These are phyloP conservation scores for Cardamine resedifolia DNA, from an alignment of 345 rosid genomes.

Conservation along the genomic window DNA sequence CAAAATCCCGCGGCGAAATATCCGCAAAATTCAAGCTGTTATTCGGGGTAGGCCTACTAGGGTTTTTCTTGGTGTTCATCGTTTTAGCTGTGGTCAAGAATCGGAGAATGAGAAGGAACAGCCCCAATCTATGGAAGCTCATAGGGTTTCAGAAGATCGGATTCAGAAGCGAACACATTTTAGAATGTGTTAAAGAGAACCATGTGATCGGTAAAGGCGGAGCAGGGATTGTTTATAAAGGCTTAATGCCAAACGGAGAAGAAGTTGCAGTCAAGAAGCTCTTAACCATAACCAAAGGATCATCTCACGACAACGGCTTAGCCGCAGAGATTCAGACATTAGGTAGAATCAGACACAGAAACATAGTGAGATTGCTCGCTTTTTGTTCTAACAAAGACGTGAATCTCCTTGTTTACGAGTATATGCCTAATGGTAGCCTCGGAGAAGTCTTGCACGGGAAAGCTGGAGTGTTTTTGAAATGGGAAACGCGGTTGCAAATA, in stretches of 20 bases:
- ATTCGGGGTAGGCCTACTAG: conserved; percentile 67
- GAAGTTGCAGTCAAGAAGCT: conserved; percentile 89
- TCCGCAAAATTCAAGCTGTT: conserved; percentile 67
- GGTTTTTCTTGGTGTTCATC: conserved; percentile 68
- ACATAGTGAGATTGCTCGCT: conserved; percentile 83
- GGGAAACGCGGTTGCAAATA: conserved; percentile 78
- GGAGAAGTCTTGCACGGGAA: conserved; percentile 90
- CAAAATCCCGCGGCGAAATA: conserved; percentile 29
- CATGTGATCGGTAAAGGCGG: conserved; percentile 90
- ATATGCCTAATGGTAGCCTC: conserved; percentile 91
- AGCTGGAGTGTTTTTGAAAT: conserved; percentile 62
- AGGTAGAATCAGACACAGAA: conserved; percentile 85
- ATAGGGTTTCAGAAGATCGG: conserved; percentile 81
- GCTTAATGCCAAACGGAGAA: conserved; percentile 80
- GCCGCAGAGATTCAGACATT: conserved; percentile 85
- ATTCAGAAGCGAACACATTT: conserved; percentile 63
- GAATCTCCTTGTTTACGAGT: conserved; percentile 86
- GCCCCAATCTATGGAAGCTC: conserved; percentile 69
- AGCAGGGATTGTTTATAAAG: conserved; percentile 85
- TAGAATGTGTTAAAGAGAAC: conserved; percentile 90
- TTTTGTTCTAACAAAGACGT: conserved; percentile 82
- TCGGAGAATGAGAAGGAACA: conserved; percentile 39
- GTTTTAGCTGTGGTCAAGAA: conserved; percentile 66
- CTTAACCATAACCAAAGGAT: conserved; percentile 61
- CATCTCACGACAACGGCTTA: conserved; percentile 79